A percentile compares a stretch with the other conserved stretches of the same genome.
Conservation (phyloP, 2,329 filamentous ascomycete species). For the Fonsecaea multimorphosa region DNA sequence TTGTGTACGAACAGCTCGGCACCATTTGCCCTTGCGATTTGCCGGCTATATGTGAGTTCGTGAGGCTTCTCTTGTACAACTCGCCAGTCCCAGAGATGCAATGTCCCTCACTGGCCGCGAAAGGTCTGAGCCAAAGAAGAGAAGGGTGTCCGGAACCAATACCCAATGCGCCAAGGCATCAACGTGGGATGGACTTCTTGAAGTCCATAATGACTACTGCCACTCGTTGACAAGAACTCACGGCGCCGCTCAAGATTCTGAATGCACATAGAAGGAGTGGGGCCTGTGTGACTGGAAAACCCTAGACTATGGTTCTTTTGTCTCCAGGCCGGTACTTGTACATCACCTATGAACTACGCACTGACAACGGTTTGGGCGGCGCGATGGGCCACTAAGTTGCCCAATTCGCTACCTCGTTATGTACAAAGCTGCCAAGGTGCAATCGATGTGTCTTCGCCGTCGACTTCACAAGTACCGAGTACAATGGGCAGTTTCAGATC, state of each 20-base stretch:
- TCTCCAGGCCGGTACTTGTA: not conserved
- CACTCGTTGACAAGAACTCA: no score
- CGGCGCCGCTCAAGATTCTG: no score
- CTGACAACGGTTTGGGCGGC: not conserved
- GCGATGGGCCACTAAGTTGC: not conserved
- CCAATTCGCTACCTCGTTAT: not conserved
- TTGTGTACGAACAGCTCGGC: not conserved
- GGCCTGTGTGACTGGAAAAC: not conserved
- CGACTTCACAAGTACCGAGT: not conserved
- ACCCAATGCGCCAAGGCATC: not conserved
- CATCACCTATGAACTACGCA: not conserved
- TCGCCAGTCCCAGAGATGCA: not conserved
- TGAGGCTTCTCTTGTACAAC: not conserved
- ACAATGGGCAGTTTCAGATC: not conserved
- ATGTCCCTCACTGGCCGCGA: not conserved
- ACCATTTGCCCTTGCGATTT: not conserved
- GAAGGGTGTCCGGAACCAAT: not conserved
- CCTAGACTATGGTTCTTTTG: not conserved
- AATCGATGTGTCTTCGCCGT: not conserved
- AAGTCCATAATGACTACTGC: not conserved
- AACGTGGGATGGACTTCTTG: not conserved
- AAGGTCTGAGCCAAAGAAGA: not conserved
- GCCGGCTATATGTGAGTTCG: not conserved
- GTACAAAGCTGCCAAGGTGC: not conserved
- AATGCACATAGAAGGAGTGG: not conserved